Conservation (phyloP, 2,329 filamentous ascomycete genomes). For the Penicillium brevicompactum region DNA sequence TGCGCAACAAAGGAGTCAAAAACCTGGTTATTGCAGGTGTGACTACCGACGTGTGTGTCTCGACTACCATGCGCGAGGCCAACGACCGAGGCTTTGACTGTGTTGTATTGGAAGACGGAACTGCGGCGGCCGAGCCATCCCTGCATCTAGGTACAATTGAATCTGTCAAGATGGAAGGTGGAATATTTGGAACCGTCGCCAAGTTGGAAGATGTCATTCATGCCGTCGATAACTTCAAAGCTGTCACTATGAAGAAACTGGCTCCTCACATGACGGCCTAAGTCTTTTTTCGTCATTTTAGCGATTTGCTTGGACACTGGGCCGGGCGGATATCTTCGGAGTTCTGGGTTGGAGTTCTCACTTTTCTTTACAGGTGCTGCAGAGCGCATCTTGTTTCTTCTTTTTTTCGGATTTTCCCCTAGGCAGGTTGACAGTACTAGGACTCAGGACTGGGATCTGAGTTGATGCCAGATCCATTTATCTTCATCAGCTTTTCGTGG, state of each 20-base stretch:
- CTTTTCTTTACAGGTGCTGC: slow-evolving; percentile 3
- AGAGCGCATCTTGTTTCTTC: background rate
- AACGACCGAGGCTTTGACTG: slow-evolving; percentile 60
- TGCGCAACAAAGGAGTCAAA: slow-evolving; percentile 54
- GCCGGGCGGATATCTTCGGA: slow-evolving; percentile 14
- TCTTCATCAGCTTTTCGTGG: background rate
- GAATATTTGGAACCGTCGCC: slow-evolving; percentile 46
- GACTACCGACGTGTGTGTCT: slow-evolving; percentile 60
- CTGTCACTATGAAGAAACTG: slow-evolving; percentile 44
- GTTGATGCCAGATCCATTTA: background rate
- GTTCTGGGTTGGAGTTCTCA: slow-evolving; percentile 15
- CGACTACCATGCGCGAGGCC: slow-evolving; percentile 58
- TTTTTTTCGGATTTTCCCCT: background rate
- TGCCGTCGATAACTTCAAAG: slow-evolving; percentile 46
- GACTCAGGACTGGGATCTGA: background rate
- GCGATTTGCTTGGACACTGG: slow-evolving; percentile 14
- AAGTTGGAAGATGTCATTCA: slow-evolving; percentile 43
- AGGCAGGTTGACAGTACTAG: background rate
- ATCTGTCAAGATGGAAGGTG: slow-evolving; percentile 51
- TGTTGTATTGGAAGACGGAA: slow-evolving; percentile 53
- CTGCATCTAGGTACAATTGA: slow-evolving; percentile 47
- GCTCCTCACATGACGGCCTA: slow-evolving; percentile 41
- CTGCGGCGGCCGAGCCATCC: slow-evolving; percentile 44
- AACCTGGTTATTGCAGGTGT: slow-evolving; percentile 58
- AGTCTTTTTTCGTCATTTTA: slow-evolving; percentile 16